phyloP scores from a whole-genome alignment of 1,284 basidiomycete species.

The Ceratobasidium sp. region DNA sequence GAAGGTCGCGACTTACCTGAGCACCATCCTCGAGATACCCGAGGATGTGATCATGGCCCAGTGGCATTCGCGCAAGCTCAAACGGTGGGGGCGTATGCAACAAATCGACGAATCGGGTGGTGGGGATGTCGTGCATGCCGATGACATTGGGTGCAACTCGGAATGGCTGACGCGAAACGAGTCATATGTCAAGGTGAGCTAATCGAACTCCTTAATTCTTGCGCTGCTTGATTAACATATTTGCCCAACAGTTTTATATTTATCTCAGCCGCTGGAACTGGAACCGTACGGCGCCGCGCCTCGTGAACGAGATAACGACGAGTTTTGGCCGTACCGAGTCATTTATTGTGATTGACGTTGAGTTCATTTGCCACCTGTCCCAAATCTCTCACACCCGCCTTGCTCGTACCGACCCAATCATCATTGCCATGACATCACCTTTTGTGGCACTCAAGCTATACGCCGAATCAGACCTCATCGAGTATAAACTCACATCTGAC shows the following conservation, averaged over 20 bases:
- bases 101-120: not conserved
- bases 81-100: constrained; percentile 18
- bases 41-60: not conserved
- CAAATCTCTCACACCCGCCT: constrained; percentile 30
- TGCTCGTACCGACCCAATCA: not conserved
- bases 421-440: constrained; percentile 6
- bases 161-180: not conserved
- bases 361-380: not conserved
- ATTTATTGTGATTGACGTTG: constrained; percentile 20
- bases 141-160: not conserved
- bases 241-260: not conserved
- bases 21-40: not conserved
- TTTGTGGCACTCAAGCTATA: not conserved
- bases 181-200: constrained; percentile 19
- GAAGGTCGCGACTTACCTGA: not conserved
- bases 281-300: not conserved
- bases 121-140: not conserved
- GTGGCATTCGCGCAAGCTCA: not conserved
- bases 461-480: not conserved
- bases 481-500: constrained; percentile 8
- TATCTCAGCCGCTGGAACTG: not conserved
- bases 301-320: not conserved
- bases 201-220: not conserved
- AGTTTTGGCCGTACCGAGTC: not conserved
- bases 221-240: not conserved